Percentiles rank a stretch among this genome's conserved stretches.
Conservation (phyloP, 2,329 filamentous ascomycete species). For the Trichoderma simmonsii region DNA sequence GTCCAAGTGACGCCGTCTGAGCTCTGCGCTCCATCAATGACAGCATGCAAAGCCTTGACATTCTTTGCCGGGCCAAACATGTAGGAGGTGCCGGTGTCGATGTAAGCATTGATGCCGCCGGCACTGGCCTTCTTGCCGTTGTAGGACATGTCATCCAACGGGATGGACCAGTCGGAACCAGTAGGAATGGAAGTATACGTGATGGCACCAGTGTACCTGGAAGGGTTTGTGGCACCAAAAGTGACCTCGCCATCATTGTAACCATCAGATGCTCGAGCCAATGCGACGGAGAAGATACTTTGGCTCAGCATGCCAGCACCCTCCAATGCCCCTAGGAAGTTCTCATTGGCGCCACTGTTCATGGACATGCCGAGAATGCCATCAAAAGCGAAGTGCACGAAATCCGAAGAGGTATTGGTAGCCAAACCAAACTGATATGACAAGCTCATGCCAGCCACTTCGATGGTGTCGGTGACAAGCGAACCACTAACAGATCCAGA, state of each 20-base stretch:
- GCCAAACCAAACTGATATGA: slow-evolving; percentile 70
- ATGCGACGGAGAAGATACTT: slow-evolving; percentile 68
- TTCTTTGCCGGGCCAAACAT: slow-evolving; percentile 68
- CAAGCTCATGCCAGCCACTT: slow-evolving; percentile 63
- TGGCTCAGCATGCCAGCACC: slow-evolving; percentile 52
- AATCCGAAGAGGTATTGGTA: slow-evolving; percentile 67
- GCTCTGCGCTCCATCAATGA: slow-evolving; percentile 60
- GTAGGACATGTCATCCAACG: slow-evolving; percentile 62
- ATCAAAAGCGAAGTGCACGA: slow-evolving; percentile 77
- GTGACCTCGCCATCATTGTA: slow-evolving; percentile 71
- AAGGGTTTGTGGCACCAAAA: slow-evolving; percentile 67
- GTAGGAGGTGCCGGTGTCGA: slow-evolving; percentile 82
- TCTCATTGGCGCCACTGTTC: slow-evolving; percentile 56
- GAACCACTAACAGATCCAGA: slow-evolving; percentile 69
- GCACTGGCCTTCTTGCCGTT: slow-evolving; percentile 57
- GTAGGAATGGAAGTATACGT: slow-evolving; percentile 58
- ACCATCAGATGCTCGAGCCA: slow-evolving; percentile 65
- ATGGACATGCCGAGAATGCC: slow-evolving; percentile 79
- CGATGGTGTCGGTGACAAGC: slow-evolving; percentile 63
- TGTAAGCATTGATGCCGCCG: slow-evolving; percentile 60
- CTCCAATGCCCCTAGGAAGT: slow-evolving; percentile 63
- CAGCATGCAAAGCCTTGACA: slow-evolving; percentile 63
- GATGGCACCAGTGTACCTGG: slow-evolving; percentile 66
- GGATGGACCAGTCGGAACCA: slow-evolving; percentile 68
- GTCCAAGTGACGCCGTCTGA: slow-evolving; percentile 61